Percentiles rank a stretch among this genome's conserved stretches.
Conservation (phyloP, 768 basidiomycete species). For the Lepiota subincarnata region DNA sequence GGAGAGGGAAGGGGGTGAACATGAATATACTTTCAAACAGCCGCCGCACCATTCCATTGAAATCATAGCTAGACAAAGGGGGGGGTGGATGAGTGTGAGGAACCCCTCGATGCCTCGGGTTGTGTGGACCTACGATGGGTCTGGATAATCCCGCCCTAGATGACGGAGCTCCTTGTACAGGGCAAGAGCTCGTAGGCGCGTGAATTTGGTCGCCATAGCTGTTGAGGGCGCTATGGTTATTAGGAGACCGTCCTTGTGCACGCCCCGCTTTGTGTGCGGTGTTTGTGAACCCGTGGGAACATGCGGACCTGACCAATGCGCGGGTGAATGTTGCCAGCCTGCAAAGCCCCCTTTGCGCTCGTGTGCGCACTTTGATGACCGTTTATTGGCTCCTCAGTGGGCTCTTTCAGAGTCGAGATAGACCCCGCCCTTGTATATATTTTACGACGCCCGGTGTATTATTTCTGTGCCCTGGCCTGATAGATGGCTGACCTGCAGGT, state of each 20-base stretch:
- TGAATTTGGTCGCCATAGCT: slow-evolving; percentile 46
- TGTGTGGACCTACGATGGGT: slow-evolving; percentile 58
- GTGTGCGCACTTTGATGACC: background rate
- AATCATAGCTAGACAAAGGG: slow-evolving; percentile 52
- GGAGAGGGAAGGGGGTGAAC: background rate
- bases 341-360: too few species aligned
- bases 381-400: background rate
- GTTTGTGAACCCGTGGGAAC: background rate
- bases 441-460: background rate
- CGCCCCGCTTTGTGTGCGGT: background rate
- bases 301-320: background rate
- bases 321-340: background rate
- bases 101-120: background rate
- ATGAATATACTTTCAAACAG: slow-evolving; percentile 66
- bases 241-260: background rate
- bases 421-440: background rate
- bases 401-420: background rate
- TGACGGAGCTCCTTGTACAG: slow-evolving; percentile 82
- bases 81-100: slow-evolving; percentile 8
- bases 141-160: slow-evolving; percentile 78
- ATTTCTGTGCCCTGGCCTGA: too few species aligned
- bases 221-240: background rate
- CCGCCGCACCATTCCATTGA: slow-evolving; percentile 64
- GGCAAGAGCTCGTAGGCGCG: slow-evolving; percentile 60
- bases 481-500: too few species aligned